Conservation (phyloP, 805 yeast genomes). For the Ascoidea rubescens region DNA sequence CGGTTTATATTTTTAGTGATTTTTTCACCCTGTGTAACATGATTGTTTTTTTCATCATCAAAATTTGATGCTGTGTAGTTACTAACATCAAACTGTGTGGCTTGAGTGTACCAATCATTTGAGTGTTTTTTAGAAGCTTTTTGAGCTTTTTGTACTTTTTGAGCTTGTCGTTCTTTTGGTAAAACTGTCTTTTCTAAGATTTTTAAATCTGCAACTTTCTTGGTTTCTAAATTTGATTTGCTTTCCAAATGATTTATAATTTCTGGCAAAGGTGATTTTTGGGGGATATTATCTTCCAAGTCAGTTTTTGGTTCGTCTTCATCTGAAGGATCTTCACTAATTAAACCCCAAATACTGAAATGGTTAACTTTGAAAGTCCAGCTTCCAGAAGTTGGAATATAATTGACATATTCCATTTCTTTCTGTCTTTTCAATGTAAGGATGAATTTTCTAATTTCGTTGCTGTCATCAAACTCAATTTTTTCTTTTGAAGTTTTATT, state of each 20-base stretch:
- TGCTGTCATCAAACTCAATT: background rate
- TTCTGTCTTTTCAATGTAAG: slow-evolving; percentile 34
- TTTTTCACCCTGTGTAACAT: background rate
- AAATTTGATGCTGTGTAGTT: background rate
- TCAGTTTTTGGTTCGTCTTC: slow-evolving; percentile 1
- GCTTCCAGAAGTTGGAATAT: slow-evolving; percentile 56
- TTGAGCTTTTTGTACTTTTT: background rate
- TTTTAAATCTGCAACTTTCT: slow-evolving; percentile 1
- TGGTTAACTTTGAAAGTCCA: slow-evolving; percentile 83
- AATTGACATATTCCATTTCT: slow-evolving; percentile 73
- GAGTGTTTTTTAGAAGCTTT: background rate
- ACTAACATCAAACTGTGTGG: background rate
- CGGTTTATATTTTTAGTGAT: background rate
- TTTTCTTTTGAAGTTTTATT: slow-evolving; percentile 16
- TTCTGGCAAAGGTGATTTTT: too few relatives aligned
- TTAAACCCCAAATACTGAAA: slow-evolving; percentile 89
- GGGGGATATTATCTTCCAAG: slow-evolving; percentile 1
- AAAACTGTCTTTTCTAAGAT: background rate
- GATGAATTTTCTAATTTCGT: slow-evolving; percentile 27
- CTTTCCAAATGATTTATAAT: background rate
- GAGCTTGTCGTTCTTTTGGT: too few relatives aligned
- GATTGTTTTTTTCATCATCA: background rate
- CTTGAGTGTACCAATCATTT: background rate
- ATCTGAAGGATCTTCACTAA: slow-evolving; percentile 34
- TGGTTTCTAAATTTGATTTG: slow-evolving; percentile 2